Evolutionary conservation across 176 grass and related monocot genomes (phyloP).

Genomic region (Typha latifolia): DNA sequence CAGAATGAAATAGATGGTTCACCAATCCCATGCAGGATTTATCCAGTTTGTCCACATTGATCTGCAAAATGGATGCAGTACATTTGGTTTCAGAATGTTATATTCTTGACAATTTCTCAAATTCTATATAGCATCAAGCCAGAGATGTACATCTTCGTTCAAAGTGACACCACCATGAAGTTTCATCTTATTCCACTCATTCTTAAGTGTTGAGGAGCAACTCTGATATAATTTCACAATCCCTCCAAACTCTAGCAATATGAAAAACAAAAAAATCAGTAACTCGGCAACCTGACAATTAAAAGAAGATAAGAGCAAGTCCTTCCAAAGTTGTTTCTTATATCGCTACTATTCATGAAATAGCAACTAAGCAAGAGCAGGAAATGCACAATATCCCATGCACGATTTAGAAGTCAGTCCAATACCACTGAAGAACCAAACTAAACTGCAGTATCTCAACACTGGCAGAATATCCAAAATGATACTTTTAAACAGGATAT

Average conservation of each 20-base stretch:
- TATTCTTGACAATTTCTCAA: constrained; percentile 3
- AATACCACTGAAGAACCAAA: too few relatives aligned
- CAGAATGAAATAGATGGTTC: constrained; percentile 49
- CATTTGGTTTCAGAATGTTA: constrained; percentile 2
- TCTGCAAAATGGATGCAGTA: constrained; percentile 27
- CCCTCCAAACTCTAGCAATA: constrained; percentile 37
- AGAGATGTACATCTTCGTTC: constrained; percentile 44
- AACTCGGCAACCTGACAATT: not conserved
- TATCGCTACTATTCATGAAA: too few relatives aligned
- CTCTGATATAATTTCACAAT: constrained; percentile 43
- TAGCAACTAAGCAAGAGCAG: too few relatives aligned
- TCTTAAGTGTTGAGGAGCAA: constrained; percentile 64
- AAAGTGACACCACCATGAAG: constrained; percentile 14
- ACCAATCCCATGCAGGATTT: constrained; percentile 47
- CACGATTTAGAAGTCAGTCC: too few relatives aligned
- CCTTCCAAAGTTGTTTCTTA: not conserved
- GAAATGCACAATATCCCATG: too few relatives aligned
- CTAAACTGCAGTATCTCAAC: too few relatives aligned
- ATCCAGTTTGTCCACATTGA: constrained; percentile 46
- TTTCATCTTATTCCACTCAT: constrained; percentile 48
- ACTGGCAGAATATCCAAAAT: too few relatives aligned
- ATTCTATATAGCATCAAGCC: constrained; percentile 18
- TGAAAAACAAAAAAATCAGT: not conserved
- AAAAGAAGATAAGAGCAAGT: not conserved
- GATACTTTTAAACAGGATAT: too few relatives aligned